Evolutionary conservation across 225 moss, liverwort and hornwort species (phyloP).

Genomic region (Bryum argenteum): DNA sequence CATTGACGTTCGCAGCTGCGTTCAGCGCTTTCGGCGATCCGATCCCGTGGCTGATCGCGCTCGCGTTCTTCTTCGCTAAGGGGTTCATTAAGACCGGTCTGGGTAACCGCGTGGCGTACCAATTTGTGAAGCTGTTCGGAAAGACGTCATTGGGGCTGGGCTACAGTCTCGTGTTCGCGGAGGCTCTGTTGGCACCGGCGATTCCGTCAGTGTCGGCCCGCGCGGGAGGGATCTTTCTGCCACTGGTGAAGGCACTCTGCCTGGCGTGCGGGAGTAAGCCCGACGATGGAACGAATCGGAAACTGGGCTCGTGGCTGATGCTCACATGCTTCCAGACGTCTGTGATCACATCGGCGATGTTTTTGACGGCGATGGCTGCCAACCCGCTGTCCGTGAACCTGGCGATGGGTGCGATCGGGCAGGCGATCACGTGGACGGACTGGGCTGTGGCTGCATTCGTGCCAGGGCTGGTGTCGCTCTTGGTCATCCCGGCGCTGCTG

Average conservation of each 20-base stretch:
- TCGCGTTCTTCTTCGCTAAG: constrained; percentile 98
- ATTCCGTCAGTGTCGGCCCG: constrained; percentile 95
- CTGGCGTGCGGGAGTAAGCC: constrained; percentile 74
- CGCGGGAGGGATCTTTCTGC: constrained; percentile 93
- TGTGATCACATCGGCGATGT: constrained; percentile 91
- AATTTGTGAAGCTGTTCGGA: constrained; percentile 88
- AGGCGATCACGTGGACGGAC: constrained; percentile 89
- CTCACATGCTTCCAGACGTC: constrained; percentile 97
- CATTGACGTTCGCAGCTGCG: constrained; percentile 89
- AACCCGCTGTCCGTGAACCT: constrained; percentile 93
- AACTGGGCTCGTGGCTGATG: constrained; percentile 93
- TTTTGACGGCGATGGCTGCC: constrained; percentile 95
- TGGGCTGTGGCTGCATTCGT: constrained; percentile 95
- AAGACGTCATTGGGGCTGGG: constrained; percentile 85
- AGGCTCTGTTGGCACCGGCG: constrained; percentile 87
- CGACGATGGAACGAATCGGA: constrained; percentile 83
- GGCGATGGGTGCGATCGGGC: constrained; percentile 82
- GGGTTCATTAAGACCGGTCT: constrained; percentile 98
- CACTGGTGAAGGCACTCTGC: constrained; percentile 85
- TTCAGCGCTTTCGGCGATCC: constrained; percentile 99
- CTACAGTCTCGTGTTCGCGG: constrained; percentile 92
- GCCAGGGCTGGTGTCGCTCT: constrained; percentile 75
- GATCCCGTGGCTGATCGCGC: constrained; percentile 97
- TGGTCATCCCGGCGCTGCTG: constrained; percentile 79
- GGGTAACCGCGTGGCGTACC: constrained; percentile 92